phyloP scores from a whole-genome alignment of 805 yeast species.

The Naumovozyma dairenensis region DNA sequence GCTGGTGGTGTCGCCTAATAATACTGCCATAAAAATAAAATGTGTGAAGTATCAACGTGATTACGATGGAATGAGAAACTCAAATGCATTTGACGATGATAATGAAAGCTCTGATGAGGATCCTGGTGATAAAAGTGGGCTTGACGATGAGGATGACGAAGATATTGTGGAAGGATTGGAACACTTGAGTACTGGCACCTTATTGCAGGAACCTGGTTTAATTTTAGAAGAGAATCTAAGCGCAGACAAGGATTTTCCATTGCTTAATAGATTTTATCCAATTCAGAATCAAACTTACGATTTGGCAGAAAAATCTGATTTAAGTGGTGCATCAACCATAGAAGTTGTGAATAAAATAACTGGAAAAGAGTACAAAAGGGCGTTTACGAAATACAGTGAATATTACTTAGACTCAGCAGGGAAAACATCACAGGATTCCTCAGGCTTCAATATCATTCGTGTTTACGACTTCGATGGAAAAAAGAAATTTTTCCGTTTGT shows the following conservation, averaged over 20 bases:
- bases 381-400: conserved; percentile 44
- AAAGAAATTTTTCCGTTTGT: conserved; percentile 58
- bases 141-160: conserved; percentile 28
- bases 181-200: conserved; percentile 19
- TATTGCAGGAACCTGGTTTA: conserved; percentile 21
- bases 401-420: conserved; percentile 35
- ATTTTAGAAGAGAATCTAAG: conserved; percentile 15
- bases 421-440: conserved; percentile 22
- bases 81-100: conserved; percentile 20
- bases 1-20: conserved; percentile 39
- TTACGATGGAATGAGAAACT: conserved; percentile 23
- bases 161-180: conserved; percentile 25
- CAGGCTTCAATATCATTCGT: conserved; percentile 39
- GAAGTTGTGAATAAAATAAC: conserved; percentile 39
- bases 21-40: conserved; percentile 38
- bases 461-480: conserved; percentile 69
- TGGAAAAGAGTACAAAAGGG: conserved; percentile 46
- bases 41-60: conserved; percentile 37
- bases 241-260: conserved; percentile 1
- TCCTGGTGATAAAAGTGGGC: conserved; percentile 24
- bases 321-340: conserved; percentile 51
- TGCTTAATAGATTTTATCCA: conserved; percentile 50
- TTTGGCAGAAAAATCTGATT: conserved; percentile 32
- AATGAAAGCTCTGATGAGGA: conserved; percentile 21
- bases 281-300: conserved; percentile 54